These are phyloP conservation scores for Crithidia expoeki DNA, from an alignment of 208 protist species.

Conservation along the genomic window DNA sequence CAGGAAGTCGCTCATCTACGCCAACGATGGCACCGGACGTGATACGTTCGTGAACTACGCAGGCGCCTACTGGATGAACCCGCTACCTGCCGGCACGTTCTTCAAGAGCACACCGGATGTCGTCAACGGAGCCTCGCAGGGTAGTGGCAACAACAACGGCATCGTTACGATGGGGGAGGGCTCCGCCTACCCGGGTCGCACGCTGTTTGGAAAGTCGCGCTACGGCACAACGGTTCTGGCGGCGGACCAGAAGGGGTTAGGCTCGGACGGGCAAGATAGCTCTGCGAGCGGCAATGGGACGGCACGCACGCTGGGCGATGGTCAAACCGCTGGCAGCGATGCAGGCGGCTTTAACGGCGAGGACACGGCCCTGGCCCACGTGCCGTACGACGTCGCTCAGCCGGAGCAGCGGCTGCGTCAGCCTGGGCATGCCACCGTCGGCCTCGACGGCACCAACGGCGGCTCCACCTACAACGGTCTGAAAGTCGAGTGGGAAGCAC, in stretches of 20 bases:
- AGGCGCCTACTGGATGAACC: conserved; percentile 82
- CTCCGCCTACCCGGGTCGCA: conserved; percentile 29
- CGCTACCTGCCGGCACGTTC: conserved; percentile 62
- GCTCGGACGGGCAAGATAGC: neutral
- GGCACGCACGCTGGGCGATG: neutral
- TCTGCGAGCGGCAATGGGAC: neutral
- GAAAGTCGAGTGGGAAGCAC: conserved; percentile 54
- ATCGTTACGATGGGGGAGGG: conserved; percentile 19
- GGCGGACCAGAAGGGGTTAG: conserved; percentile 11
- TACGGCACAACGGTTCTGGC: conserved; percentile 65
- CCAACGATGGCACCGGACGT: conserved; percentile 68
- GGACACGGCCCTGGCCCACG: conserved; percentile 44
- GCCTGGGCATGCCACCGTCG: conserved; percentile 52
- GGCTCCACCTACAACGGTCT: conserved; percentile 67
- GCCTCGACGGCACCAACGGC: conserved; percentile 48
- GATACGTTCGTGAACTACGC: conserved; percentile 86
- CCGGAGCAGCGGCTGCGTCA: conserved; percentile 65
- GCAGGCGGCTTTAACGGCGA: conserved; percentile 50
- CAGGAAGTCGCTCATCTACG: conserved; percentile 40
- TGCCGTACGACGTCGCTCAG: conserved; percentile 57
- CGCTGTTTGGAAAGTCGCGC: conserved; percentile 73
- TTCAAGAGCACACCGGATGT: conserved; percentile 36
- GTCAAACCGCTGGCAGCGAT: neutral
- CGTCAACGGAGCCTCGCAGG: neutral
- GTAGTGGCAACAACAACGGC: conserved; percentile 8